Conservation (phyloP, 2,329 filamentous ascomycete genomes). For the Orbilia javanica region DNA sequence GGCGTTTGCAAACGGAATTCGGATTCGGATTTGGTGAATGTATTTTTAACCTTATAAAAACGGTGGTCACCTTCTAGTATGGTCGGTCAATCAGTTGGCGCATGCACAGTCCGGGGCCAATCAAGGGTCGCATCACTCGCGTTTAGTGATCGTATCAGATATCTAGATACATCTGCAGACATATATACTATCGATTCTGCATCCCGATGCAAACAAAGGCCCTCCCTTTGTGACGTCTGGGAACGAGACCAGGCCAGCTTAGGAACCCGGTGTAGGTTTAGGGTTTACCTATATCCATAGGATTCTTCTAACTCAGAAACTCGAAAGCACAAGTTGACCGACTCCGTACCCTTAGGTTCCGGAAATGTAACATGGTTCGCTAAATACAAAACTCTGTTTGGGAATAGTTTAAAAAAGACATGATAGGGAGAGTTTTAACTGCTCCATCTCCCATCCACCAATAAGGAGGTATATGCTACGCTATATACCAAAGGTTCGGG, state of each 20-base stretch:
- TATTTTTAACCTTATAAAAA: slow-evolving; percentile 14
- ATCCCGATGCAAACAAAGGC: no score
- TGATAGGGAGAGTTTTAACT: not conserved
- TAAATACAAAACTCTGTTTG: slow-evolving; percentile 9
- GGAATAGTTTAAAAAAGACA: not conserved
- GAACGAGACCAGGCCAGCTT: no score
- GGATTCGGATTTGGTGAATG: slow-evolving; percentile 62
- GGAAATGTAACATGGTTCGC: slow-evolving; percentile 7
- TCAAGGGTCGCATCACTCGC: no score
- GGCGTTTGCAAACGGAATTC: no score
- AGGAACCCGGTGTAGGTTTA: no score
- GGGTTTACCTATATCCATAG: no score
- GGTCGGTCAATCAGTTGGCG: not conserved
- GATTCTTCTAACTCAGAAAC: no score
- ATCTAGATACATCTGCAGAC: no score
- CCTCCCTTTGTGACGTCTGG: no score
- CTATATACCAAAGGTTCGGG: slow-evolving; percentile 28
- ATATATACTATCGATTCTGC: no score
- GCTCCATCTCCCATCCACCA: not conserved
- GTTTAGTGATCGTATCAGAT: no score
- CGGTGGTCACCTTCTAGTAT: not conserved
- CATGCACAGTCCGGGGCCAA: no score
- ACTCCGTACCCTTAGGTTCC: not conserved
- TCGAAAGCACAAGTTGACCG: slow-evolving; percentile 11
- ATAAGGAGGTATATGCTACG: not conserved